These are phyloP conservation scores for Stephania yunnanensis DNA, from an alignment of 164 flowering plant species.

Conservation along the genomic window DNA sequence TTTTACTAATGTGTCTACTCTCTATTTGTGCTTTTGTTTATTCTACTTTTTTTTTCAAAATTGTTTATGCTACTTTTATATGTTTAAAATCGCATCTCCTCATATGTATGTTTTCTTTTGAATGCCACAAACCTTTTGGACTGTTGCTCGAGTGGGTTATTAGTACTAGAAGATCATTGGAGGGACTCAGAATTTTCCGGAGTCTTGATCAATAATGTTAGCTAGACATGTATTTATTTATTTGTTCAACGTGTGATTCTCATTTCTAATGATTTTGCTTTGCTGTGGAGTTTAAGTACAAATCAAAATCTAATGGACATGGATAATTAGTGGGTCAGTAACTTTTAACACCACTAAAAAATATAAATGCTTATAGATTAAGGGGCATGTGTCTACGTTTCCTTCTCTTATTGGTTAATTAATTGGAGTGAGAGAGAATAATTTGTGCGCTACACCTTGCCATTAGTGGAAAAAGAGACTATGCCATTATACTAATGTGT, in stretches of 20 bases:
- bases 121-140: background rate
- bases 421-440: background rate
- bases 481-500: background rate
- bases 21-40: background rate
- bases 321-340: background rate
- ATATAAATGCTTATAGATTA: background rate
- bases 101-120: background rate
- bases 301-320: background rate
- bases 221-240: background rate
- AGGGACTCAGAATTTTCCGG: no score
- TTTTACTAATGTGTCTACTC: background rate
- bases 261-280: no score
- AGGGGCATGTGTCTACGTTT: background rate
- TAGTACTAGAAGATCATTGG: background rate
- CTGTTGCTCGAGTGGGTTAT: background rate
- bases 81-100: background rate
- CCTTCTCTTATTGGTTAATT: constrained; percentile 7
- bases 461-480: constrained; percentile 6
- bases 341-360: background rate
- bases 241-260: background rate
- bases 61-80: background rate
- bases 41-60: no score
- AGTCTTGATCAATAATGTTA: background rate
- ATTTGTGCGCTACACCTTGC: constrained; percentile 22
- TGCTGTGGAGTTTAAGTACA: background rate